Percentiles rank a stretch among this genome's conserved stretches.
phyloP scores from a whole-genome alignment of 1,139 yeast species.

The Blastobotrys serpentis region DNA sequence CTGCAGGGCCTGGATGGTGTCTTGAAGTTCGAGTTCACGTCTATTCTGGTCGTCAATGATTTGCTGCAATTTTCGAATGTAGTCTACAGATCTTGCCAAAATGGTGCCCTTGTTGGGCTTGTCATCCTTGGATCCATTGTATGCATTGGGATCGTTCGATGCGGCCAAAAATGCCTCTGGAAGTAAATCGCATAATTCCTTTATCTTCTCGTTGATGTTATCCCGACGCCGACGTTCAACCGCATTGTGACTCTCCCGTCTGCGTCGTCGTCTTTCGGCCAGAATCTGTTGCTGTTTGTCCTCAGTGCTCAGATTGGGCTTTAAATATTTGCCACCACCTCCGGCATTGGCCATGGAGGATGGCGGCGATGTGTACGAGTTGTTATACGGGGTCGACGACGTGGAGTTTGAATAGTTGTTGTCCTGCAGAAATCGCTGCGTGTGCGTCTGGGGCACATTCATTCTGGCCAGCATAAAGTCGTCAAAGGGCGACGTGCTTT shows the following conservation, averaged over 20 bases:
- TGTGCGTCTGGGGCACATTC: conserved; percentile 15
- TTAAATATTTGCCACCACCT: conserved; percentile 16
- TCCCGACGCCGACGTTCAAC: conserved; percentile 74
- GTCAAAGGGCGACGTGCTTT: conserved; percentile 36
- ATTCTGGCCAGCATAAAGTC: conserved; percentile 27
- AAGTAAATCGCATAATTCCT: conserved; percentile 68
- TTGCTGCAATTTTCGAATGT: conserved; percentile 69
- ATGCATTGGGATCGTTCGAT: conserved; percentile 20
- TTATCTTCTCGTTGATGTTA: conserved; percentile 85
- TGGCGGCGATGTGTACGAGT: conserved; percentile 20
- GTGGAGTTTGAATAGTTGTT: conserved; percentile 21
- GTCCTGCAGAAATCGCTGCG: conserved; percentile 19
- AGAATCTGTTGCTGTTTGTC: conserved; percentile 26
- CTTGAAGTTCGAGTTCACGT: conserved; percentile 70
- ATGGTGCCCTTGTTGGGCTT: conserved; percentile 94
- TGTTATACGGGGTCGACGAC: conserved; percentile 29
- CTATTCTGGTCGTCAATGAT: conserved; percentile 68
- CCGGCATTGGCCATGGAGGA: conserved; percentile 9
- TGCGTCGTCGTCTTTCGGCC: conserved; percentile 42
- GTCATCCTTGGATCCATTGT: conserved; percentile 71
- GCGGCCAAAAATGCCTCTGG: conserved; percentile 58
- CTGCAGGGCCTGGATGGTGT: conserved; percentile 57
- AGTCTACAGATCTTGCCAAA: conserved; percentile 79
- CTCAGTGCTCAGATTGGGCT: conserved; percentile 22
- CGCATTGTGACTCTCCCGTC: conserved; percentile 46